These are phyloP conservation scores for Solidago caesia DNA, from an alignment of 129 eudicot species.

Conservation along the genomic window DNA sequence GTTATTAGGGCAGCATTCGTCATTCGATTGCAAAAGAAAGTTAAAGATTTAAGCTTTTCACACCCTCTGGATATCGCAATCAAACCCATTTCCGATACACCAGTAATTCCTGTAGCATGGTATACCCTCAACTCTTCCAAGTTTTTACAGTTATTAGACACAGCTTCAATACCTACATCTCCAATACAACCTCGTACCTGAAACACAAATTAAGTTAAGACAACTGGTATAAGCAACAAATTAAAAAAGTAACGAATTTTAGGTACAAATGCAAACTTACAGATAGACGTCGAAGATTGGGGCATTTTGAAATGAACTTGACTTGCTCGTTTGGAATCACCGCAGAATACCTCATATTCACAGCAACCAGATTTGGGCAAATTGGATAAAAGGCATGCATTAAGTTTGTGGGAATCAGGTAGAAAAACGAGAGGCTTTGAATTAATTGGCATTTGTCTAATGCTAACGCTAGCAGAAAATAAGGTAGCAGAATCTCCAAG, in stretches of 20 bases:
- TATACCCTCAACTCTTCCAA: constrained; percentile 71
- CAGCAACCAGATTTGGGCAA: constrained; percentile 48
- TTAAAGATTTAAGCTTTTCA: constrained; percentile 57
- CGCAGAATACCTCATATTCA: constrained; percentile 70
- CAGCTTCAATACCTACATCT: constrained; percentile 62
- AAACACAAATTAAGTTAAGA: constrained; percentile 8
- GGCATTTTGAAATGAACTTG: constrained; percentile 57
- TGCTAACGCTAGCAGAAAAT: constrained; percentile 33
- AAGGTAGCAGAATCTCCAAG: constrained; percentile 38
- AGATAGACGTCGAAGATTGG: constrained; percentile 58
- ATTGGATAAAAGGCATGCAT: constrained; percentile 57
- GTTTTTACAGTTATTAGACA: constrained; percentile 67
- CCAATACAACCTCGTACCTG: constrained; percentile 75
- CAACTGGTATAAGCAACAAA: not conserved
- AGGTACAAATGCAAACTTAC: constrained; percentile 27
- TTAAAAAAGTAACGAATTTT: not conserved
- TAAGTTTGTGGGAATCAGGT: constrained; percentile 52
- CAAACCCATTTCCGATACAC: constrained; percentile 71
- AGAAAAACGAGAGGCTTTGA: constrained; percentile 65
- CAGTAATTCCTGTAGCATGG: constrained; percentile 38
- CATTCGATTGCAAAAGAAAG: constrained; percentile 73
- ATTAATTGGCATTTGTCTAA: constrained; percentile 50
- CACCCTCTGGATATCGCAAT: constrained; percentile 72
- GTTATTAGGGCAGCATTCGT: constrained; percentile 72
- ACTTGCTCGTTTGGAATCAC: constrained; percentile 42